Percentiles rank a stretch among this genome's conserved stretches.
Evolutionary conservation across 192 early-diverging fungal genomes (phyloP).

Genomic region (Podochytrium sp.): DNA sequence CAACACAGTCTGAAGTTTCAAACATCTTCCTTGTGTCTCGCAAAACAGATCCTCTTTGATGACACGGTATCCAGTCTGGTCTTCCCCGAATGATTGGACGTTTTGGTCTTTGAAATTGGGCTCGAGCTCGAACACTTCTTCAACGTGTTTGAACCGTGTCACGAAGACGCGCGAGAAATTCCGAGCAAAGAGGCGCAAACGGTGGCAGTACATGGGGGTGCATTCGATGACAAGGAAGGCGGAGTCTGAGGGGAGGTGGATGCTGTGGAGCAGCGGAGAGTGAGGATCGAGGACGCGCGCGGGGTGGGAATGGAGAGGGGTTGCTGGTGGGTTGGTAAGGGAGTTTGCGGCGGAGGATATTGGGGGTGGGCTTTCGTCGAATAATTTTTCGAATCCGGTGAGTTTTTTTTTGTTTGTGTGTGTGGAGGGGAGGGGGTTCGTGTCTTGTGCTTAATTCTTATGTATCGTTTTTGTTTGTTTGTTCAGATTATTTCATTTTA

Average conservation of each 20-base stretch:
- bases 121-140: constrained; percentile 76
- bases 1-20: constrained; percentile 2
- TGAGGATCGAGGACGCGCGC: neutral
- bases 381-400: constrained; percentile 11
- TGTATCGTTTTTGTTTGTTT: no score
- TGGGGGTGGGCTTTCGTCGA: neutral
- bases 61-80: constrained; percentile 88
- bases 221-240: neutral
- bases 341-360: neutral
- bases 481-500: no score
- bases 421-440: no score
- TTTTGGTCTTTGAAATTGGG: constrained; percentile 80
- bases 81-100: constrained; percentile 85
- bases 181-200: neutral
- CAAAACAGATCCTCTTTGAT: constrained; percentile 74
- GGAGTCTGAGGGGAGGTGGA: neutral
- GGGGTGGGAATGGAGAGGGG: neutral
- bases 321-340: neutral
- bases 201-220: neutral
- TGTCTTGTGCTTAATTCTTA: no score
- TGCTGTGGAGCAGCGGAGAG: neutral
- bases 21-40: neutral
- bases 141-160: constrained; percentile 88
- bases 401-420: neutral
- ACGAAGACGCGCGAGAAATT: constrained; percentile 69